Conservation (phyloP, 73 alveolate species). For the Paramecium sexaurelia region DNA sequence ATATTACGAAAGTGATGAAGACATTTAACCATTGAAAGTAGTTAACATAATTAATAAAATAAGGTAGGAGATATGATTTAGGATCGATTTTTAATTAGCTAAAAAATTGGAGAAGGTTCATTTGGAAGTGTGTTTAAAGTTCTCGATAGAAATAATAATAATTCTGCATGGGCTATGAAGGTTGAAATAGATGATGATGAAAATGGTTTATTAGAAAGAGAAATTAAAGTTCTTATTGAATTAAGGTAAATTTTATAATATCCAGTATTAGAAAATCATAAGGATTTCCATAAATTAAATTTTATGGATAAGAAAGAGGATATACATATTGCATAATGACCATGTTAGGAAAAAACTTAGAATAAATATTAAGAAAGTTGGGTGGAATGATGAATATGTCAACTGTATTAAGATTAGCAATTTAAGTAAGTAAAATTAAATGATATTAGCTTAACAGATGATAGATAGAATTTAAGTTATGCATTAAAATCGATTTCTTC, state of each 20-base stretch:
- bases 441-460: constrained; percentile 71
- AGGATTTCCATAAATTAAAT: constrained; percentile 57
- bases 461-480: constrained; percentile 43
- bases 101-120: constrained; percentile 40
- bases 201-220: constrained; percentile 16
- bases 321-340: constrained; percentile 47
- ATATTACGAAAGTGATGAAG: constrained; percentile 17
- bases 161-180: background rate
- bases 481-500: constrained; percentile 57
- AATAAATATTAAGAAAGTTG: background rate
- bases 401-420: constrained; percentile 16
- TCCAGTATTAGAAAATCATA: background rate
- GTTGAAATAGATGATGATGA: constrained; percentile 50
- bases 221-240: constrained; percentile 36
- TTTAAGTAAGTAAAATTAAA: constrained; percentile 66
- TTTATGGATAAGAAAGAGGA: constrained; percentile 58
- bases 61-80: constrained; percentile 48
- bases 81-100: background rate
- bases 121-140: constrained; percentile 42
- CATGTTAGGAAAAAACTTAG: constrained; percentile 59
- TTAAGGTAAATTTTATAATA: background rate
- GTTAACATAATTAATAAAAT: background rate
- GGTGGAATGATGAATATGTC: constrained; percentile 37
- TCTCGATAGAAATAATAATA: constrained; percentile 20
- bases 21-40: background rate